These are phyloP conservation scores for Nicotiana obtusifolia DNA, from an alignment of 257 asterid genomes.

Conservation along the genomic window DNA sequence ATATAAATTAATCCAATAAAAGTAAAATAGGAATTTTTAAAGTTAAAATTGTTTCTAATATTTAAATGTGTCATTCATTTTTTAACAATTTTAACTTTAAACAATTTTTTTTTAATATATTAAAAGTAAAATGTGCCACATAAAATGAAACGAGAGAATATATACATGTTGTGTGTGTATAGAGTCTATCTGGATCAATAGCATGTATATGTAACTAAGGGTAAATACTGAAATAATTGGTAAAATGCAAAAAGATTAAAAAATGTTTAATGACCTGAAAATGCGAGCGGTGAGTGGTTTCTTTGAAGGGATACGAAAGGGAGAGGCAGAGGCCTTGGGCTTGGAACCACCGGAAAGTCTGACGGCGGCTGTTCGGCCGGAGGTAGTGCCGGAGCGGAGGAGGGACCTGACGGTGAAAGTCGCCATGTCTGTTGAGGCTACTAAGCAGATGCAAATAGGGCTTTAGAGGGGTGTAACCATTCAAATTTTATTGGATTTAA, in stretches of 20 bases:
- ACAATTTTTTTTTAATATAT: too few species aligned
- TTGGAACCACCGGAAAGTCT: slow-evolving; percentile 32
- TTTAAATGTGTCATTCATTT: too few species aligned
- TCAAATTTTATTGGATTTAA: too few species aligned
- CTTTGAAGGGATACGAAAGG: slow-evolving; percentile 47
- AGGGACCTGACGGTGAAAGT: slow-evolving; percentile 52
- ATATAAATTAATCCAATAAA: too few species aligned
- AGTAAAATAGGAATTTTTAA: too few species aligned
- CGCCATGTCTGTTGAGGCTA: slow-evolving; percentile 26
- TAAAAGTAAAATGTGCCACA: too few species aligned
- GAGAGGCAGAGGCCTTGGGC: slow-evolving; percentile 31
- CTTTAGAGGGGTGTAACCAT: slow-evolving; percentile 13
- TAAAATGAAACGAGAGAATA: too few species aligned
- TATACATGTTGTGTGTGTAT: neutral
- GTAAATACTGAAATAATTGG: neutral
- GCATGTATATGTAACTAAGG: neutral
- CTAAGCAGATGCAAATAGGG: slow-evolving; percentile 11
- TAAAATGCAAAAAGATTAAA: neutral
- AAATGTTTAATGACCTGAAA: slow-evolving; percentile 39
- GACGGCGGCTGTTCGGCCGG: slow-evolving; percentile 40
- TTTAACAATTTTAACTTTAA: too few species aligned
- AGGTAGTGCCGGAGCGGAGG: slow-evolving; percentile 45
- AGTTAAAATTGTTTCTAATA: too few species aligned
- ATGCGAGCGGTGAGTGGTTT: slow-evolving; percentile 53
- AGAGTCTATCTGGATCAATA: neutral